These are phyloP conservation scores for Phytopythium vexans DNA, from an alignment of 352 stramenopile species.

Conservation along the genomic window DNA sequence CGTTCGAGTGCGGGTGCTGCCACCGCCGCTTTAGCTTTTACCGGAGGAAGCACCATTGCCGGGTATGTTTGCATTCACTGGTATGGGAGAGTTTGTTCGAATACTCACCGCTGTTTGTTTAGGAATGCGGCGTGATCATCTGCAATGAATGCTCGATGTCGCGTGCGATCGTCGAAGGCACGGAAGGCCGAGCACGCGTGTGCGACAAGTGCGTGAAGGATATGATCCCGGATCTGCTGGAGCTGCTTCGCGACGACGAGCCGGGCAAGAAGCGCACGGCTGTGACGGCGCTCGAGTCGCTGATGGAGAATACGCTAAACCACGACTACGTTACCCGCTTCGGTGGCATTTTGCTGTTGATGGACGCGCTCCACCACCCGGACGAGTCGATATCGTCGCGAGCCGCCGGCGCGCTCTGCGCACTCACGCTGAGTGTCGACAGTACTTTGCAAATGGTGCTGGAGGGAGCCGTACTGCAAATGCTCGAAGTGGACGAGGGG, in stretches of 20 bases:
- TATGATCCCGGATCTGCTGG: conserved; percentile 69
- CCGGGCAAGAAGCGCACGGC: conserved; percentile 60
- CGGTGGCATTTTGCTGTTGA: conserved; percentile 64
- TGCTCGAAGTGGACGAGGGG: conserved; percentile 83
- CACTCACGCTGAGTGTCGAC: conserved; percentile 71
- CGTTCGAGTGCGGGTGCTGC: conserved; percentile 69
- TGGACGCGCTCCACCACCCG: conserved; percentile 64
- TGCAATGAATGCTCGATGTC: conserved; percentile 86
- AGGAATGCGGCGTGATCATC: conserved; percentile 88
- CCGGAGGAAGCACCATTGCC: conserved; percentile 79
- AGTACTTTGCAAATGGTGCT: conserved; percentile 86
- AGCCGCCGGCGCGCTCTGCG: conserved; percentile 72
- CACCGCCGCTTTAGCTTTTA: conserved; percentile 80
- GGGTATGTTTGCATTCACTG: conserved; percentile 30
- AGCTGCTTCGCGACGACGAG: conserved; percentile 53
- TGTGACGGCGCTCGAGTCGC: conserved; percentile 72
- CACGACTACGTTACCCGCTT: conserved; percentile 82
- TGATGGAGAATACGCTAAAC: conserved; percentile 83
- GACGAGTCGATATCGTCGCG: conserved; percentile 69
- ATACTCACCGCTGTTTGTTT: neutral
- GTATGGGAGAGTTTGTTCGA: neutral
- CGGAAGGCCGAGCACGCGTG: conserved; percentile 70
- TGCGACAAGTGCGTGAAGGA: conserved; percentile 85
- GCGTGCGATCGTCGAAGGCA: conserved; percentile 76
- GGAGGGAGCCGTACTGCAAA: conserved; percentile 85